Conservation (phyloP, 139 green algal species). For the Asterochloris erici region DNA sequence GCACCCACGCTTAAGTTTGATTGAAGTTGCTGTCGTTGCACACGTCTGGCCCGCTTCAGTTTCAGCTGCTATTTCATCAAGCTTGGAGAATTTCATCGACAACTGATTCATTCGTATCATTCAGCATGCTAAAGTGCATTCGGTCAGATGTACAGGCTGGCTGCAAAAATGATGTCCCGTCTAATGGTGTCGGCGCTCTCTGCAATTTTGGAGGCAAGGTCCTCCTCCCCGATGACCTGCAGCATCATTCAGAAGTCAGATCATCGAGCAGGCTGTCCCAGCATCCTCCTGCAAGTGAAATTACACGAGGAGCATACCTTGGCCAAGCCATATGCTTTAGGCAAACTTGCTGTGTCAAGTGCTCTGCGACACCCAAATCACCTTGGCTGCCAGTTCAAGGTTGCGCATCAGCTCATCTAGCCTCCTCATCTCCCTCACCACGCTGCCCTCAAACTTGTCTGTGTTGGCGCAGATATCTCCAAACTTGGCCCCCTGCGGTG, state of each 20-base stretch:
- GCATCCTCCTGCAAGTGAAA: background rate
- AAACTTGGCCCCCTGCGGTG: conserved; percentile 29
- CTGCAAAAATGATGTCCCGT: conserved; percentile 93
- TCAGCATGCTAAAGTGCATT: no score
- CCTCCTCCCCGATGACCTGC: conserved; percentile 69
- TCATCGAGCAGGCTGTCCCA: background rate
- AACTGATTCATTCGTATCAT: no score
- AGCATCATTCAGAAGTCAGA: background rate
- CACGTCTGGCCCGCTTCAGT: no score
- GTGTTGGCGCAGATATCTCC: conserved; percentile 56
- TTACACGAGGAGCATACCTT: background rate
- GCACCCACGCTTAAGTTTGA: no score
- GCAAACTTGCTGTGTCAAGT: background rate
- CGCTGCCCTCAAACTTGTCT: conserved; percentile 93
- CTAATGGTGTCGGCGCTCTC: conserved; percentile 68
- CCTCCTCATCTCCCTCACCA: conserved; percentile 80
- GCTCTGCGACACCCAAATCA: conserved; percentile 14
- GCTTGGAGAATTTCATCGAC: no score
- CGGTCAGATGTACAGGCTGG: conserved; percentile 84
- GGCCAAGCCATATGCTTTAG: background rate
- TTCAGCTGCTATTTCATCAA: no score
- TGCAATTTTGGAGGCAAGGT: conserved; percentile 70
- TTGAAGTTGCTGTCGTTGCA: no score
- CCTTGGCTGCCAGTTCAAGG: conserved; percentile 61
- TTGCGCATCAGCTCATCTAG: conserved; percentile 93